Evolutionary conservation across 2,329 filamentous ascomycete species (phyloP), one percentile per base, ranked within the genome.

Genomic region (Chaetomium sp.): DNA sequence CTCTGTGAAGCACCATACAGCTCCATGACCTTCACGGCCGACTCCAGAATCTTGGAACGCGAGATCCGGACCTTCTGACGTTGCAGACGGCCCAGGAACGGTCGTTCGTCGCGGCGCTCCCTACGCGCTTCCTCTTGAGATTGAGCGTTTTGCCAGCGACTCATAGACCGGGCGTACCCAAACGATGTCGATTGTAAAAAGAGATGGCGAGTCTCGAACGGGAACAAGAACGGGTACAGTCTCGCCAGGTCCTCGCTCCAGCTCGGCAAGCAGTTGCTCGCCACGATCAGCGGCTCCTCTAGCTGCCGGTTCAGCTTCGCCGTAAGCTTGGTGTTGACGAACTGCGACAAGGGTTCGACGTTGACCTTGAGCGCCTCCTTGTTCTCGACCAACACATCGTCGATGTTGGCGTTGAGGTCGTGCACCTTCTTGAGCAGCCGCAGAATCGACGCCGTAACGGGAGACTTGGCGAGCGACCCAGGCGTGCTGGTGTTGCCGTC

Each of bases 171-270:
- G 43, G 92, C 92, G 74, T 99, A 99, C 27, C 94, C 94, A 68
- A 99, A 99, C 0, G 94, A 96, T 0, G 95, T 99, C 2, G 92
- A 99, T 72, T 97, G 94, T 37, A 99, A 75, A 79, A 99, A 99
- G 40, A 99, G 77, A 71, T 99, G 92, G 10, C 94, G 85, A 1
- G 94, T 97, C 76, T 99, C 94, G 66, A 99, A 99, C 2, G 94
- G 94, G 70, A 99, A 99, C 10, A 99, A 76, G 79, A 99, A 99
- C 0, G 94, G 92, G 68, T 96, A 99, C 1, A 95, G 78, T 37
- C 94, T 86, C 8, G 94, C 91, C 51, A 99, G 75, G 67, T 99
- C 94, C 71, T 97, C 92, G 59, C 90, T 95, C 94, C 94, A 99
- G 67, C 82, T 90, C 4, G 94, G 94, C 40, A 99, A 78, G 69